A percentile compares a stretch with the other conserved stretches of the same genome.
Evolutionary conservation across 768 basidiomycete genomes (phyloP).

Genomic region (Lentinula lateritia): DNA sequence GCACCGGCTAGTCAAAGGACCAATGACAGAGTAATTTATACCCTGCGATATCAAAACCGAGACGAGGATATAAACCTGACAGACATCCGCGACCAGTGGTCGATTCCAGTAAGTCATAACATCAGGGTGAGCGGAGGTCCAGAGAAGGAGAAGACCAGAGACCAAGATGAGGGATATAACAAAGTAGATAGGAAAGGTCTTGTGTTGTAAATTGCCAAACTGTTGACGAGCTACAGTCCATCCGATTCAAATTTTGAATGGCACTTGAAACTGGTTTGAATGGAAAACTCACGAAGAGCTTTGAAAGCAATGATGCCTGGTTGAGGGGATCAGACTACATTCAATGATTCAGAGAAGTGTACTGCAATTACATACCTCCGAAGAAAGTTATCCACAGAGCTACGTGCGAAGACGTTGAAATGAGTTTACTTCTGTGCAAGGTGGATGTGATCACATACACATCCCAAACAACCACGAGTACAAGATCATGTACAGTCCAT

Average conservation of each 20-base stretch:
- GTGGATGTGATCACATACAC: constrained; percentile 39
- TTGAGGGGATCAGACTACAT: not conserved
- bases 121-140: constrained; percentile 53
- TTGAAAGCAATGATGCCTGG: constrained; percentile 57
- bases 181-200: constrained; percentile 74
- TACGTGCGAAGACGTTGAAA: not conserved
- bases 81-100: constrained; percentile 54
- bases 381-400: constrained; percentile 63
- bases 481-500: constrained; percentile 46
- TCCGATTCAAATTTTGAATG: not conserved
- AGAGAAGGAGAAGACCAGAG: constrained; percentile 47
- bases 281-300: constrained; percentile 43
- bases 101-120: constrained; percentile 41
- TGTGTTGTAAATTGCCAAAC: constrained; percentile 70
- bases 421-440: not conserved
- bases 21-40: constrained; percentile 63
- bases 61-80: constrained; percentile 55
- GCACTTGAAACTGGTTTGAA: not conserved
- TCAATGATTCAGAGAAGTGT: not conserved
- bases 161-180: constrained; percentile 50
- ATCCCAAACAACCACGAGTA: constrained; percentile 65
- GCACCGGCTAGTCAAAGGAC: constrained; percentile 67
- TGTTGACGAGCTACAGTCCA: constrained; percentile 52
- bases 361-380: constrained; percentile 34
- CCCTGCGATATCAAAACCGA: constrained; percentile 43